A percentile compares a stretch with the other conserved stretches of the same genome.
Evolutionary conservation across 331 rosid genomes (phyloP).

Genomic region (Cydonia oblonga): DNA sequence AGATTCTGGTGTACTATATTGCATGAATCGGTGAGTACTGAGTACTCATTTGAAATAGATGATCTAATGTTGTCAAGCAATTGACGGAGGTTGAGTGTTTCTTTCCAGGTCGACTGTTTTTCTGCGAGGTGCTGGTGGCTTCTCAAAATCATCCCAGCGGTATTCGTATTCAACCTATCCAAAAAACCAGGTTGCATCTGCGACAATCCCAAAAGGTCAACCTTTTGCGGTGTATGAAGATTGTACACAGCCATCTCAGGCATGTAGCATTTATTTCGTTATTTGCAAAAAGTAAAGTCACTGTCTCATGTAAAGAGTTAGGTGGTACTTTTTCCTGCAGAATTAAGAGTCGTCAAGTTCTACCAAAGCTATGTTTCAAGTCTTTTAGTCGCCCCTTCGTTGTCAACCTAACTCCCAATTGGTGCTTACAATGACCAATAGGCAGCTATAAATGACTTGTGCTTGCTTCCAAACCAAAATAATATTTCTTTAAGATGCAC

Average conservation of each 20-base stretch:
- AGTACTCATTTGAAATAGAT: slow-evolving; percentile 7
- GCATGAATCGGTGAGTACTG: slow-evolving; percentile 60
- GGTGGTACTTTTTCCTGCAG: background rate
- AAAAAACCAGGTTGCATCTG: slow-evolving; percentile 31
- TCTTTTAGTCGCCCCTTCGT: background rate
- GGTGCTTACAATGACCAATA: background rate
- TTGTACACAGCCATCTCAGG: slow-evolving; percentile 75
- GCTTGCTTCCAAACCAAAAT: background rate
- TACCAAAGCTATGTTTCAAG: background rate
- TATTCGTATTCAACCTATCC: slow-evolving; percentile 75
- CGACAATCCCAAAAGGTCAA: slow-evolving; percentile 52
- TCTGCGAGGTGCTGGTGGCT: slow-evolving; percentile 97
- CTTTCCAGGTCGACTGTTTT: slow-evolving; percentile 49
- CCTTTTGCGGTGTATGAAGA: slow-evolving; percentile 75
- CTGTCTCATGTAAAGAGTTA: background rate
- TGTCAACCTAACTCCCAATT: background rate
- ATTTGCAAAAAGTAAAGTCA: background rate
- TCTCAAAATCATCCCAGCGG: slow-evolving; percentile 71
- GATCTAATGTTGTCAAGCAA: slow-evolving; percentile 6
- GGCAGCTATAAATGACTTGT: background rate
- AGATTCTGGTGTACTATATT: slow-evolving; percentile 65
- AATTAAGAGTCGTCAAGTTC: background rate
- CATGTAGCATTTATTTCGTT: slow-evolving; percentile 14
- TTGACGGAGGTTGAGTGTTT: slow-evolving; percentile 17
- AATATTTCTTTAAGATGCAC: background rate